These are phyloP conservation scores for Phytophthora aleatoria DNA, from an alignment of 352 stramenopile genomes.

Conservation along the genomic window DNA sequence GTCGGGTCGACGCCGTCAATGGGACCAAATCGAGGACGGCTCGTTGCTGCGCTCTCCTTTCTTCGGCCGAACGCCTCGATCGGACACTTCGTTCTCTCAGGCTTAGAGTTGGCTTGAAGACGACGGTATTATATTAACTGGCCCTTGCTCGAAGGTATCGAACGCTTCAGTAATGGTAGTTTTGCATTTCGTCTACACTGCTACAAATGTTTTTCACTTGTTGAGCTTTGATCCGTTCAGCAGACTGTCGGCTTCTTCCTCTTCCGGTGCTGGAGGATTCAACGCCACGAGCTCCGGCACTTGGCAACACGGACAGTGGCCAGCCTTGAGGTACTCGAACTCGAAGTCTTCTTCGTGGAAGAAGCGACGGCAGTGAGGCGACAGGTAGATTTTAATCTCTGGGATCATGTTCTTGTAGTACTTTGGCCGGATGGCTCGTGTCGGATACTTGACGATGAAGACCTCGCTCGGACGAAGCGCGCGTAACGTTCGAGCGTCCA, in stretches of 20 bases:
- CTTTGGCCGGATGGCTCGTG: constrained; percentile 70
- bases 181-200: constrained; percentile 4
- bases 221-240: constrained; percentile 27
- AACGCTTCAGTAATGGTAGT: constrained; percentile 27
- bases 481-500: constrained; percentile 78
- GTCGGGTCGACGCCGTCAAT: constrained; percentile 52
- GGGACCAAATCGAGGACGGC: constrained; percentile 62
- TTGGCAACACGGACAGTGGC: constrained; percentile 90
- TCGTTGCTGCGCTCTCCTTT: constrained; percentile 34
- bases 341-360: constrained; percentile 97
- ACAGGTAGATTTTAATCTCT: constrained; percentile 91
- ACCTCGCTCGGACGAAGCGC: constrained; percentile 82
- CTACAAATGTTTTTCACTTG: constrained; percentile 24
- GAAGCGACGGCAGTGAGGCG: constrained; percentile 89
- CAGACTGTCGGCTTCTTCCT: constrained; percentile 16
- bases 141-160: constrained; percentile 9
- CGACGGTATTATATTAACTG: constrained; percentile 31
- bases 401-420: constrained; percentile 94
- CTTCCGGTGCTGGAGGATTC: constrained; percentile 22
- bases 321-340: constrained; percentile 90
- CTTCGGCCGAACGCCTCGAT: constrained; percentile 32
- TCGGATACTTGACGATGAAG: constrained; percentile 87
- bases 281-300: constrained; percentile 53
- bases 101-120: constrained; percentile 28
- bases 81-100: constrained; percentile 24